Evolutionary conservation across 441 rosid species (phyloP).

Genomic region (Iberis amara): DNA sequence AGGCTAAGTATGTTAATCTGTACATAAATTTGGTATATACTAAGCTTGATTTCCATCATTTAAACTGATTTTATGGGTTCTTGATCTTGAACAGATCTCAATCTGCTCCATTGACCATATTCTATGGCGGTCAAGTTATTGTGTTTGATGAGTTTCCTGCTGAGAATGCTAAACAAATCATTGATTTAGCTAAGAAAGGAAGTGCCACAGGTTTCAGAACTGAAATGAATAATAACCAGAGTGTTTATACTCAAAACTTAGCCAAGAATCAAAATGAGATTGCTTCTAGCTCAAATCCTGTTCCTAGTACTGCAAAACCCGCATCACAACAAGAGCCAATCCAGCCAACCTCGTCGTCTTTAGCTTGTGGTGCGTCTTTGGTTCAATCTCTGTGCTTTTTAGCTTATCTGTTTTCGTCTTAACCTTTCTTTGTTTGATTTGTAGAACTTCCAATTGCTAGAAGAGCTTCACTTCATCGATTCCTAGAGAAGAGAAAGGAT

Average conservation of each 20-base stretch:
- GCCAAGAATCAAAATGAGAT: constrained; percentile 33
- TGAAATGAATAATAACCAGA: not conserved
- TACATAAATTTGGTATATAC: too few relatives aligned
- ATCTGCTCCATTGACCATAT: constrained; percentile 66
- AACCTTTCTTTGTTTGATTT: not conserved
- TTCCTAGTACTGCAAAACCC: constrained; percentile 21
- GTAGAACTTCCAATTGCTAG: constrained; percentile 73
- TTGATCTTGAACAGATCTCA: constrained; percentile 27
- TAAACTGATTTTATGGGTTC: constrained; percentile 18
- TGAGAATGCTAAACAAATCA: constrained; percentile 65
- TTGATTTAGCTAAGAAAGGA: constrained; percentile 53
- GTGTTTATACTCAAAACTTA: constrained; percentile 18
- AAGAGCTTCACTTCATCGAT: constrained; percentile 76
- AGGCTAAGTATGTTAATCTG: constrained; percentile 33
- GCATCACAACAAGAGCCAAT: too few relatives aligned
- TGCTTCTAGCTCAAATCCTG: constrained; percentile 27
- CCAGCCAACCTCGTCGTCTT: too few relatives aligned
- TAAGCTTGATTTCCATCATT: not conserved
- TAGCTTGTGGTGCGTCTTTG: too few relatives aligned
- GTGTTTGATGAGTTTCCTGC: constrained; percentile 59
- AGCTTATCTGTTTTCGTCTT: too few relatives aligned
- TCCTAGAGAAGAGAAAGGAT: constrained; percentile 76
- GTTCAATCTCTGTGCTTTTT: too few relatives aligned
- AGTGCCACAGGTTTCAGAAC: constrained; percentile 29
- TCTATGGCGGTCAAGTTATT: constrained; percentile 66